phyloP scores from a whole-genome alignment of 2,329 filamentous ascomycete species.

The Gnomoniopsis sp. region DNA sequence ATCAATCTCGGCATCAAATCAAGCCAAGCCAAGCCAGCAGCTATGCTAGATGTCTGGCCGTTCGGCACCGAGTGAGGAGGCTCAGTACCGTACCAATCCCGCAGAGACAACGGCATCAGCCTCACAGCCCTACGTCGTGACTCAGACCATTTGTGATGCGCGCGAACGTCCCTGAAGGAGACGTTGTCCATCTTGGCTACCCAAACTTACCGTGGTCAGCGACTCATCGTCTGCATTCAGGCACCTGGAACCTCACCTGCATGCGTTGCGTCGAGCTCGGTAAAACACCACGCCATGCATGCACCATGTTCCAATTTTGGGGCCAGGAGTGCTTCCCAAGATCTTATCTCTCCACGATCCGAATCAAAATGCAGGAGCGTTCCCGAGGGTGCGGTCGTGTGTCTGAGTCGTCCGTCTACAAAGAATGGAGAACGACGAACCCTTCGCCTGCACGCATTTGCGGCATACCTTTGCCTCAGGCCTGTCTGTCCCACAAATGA shows the following conservation, averaged over 20 bases:
- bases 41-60: too few species aligned
- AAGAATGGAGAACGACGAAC: neutral
- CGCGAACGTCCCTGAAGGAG: neutral
- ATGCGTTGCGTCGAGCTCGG: neutral
- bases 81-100: neutral
- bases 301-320: constrained; percentile 12
- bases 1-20: too few species aligned
- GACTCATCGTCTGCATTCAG: neutral
- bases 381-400: neutral
- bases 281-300: neutral
- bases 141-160: neutral
- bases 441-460: neutral
- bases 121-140: neutral
- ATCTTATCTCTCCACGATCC: constrained; percentile 11
- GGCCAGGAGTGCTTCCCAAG: constrained; percentile 11
- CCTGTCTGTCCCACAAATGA: neutral
- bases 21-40: too few species aligned
- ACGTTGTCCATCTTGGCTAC: neutral
- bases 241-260: neutral
- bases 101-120: neutral
- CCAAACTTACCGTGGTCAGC: neutral
- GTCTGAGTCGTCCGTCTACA: neutral
- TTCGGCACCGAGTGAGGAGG: neutral
- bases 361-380: neutral
- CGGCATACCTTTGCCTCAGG: neutral